phyloP scores from a whole-genome alignment of 805 yeast species.

The Priceomyces medius region DNA sequence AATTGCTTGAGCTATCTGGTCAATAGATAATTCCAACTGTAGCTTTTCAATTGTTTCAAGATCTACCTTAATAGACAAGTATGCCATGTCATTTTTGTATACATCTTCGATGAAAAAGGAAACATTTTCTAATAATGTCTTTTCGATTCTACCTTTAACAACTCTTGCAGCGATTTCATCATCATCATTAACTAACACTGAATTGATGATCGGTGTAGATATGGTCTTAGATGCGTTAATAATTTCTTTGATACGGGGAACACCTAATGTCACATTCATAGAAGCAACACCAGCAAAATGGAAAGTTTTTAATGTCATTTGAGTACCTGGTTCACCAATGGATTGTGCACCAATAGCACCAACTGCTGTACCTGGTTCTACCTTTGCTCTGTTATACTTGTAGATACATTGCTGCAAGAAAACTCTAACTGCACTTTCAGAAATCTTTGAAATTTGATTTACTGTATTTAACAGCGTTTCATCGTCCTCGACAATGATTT shows the following conservation, averaged over 20 bases:
- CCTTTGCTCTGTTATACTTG: slow-evolving; percentile 86
- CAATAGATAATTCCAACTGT: slow-evolving; percentile 84
- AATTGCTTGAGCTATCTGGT: slow-evolving; percentile 82
- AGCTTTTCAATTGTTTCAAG: slow-evolving; percentile 79
- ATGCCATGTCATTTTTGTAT: slow-evolving; percentile 76
- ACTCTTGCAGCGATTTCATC: slow-evolving; percentile 99
- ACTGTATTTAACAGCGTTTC: slow-evolving; percentile 43
- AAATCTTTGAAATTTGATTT: slow-evolving; percentile 65
- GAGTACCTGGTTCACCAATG: slow-evolving; percentile 99
- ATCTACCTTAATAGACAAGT: slow-evolving; percentile 78
- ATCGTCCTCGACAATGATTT: slow-evolving; percentile 33
- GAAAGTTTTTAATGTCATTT: slow-evolving; percentile 90
- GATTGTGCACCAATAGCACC: slow-evolving; percentile 99
- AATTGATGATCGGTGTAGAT: slow-evolving; percentile 95
- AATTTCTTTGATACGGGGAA: slow-evolving; percentile 98
- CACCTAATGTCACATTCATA: slow-evolving; percentile 98
- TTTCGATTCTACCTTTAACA: slow-evolving; percentile 95
- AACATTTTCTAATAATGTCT: slow-evolving; percentile 82
- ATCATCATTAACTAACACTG: slow-evolving; percentile 84
- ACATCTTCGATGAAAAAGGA: slow-evolving; percentile 92
- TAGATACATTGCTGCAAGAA: slow-evolving; percentile 75
- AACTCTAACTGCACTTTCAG: slow-evolving; percentile 54
- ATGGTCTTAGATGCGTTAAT: slow-evolving; percentile 94
- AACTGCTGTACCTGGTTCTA: slow-evolving; percentile 98
- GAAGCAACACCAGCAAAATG: slow-evolving; percentile 99